These are phyloP conservation scores for Cercospora canescens DNA, from an alignment of 2,329 filamentous ascomycete species.

Conservation along the genomic window DNA sequence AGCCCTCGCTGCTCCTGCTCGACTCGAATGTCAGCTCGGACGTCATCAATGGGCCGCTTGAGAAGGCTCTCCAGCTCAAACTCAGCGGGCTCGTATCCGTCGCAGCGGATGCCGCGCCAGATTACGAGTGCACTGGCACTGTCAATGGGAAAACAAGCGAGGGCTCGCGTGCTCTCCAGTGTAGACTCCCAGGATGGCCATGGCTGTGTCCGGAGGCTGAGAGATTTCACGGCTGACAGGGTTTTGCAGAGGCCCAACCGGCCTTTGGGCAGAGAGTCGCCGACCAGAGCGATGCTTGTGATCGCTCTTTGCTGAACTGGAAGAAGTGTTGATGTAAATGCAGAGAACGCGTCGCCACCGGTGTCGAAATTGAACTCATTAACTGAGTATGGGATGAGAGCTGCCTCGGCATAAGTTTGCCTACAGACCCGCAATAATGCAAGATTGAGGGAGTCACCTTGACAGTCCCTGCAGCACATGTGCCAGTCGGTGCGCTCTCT, in stretches of 20 bases:
- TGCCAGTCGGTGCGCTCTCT: background rate
- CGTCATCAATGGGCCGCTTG: background rate
- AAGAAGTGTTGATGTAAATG: background rate
- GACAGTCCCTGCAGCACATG: background rate
- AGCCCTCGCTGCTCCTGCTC: background rate
- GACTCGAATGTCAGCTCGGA: background rate
- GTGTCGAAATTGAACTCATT: background rate
- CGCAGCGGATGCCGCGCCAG: background rate
- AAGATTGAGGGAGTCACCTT: background rate
- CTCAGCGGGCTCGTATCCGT: background rate
- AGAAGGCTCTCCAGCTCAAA: background rate
- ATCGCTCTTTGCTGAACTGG: background rate
- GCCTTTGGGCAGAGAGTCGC: background rate
- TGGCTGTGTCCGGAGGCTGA: background rate
- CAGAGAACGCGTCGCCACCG: background rate
- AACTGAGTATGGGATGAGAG: background rate
- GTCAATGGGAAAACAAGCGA: background rate
- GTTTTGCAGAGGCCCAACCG: background rate
- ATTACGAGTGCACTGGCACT: background rate
- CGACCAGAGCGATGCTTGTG: background rate
- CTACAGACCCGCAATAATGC: background rate
- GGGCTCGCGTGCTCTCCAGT: background rate
- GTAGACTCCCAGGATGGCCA: background rate
- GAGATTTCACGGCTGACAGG: background rate
- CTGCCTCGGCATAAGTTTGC: background rate